Base-by-base conservation (phyloP, 192 early-diverging fungal species). In the Entomortierella parvispora region DNA sequence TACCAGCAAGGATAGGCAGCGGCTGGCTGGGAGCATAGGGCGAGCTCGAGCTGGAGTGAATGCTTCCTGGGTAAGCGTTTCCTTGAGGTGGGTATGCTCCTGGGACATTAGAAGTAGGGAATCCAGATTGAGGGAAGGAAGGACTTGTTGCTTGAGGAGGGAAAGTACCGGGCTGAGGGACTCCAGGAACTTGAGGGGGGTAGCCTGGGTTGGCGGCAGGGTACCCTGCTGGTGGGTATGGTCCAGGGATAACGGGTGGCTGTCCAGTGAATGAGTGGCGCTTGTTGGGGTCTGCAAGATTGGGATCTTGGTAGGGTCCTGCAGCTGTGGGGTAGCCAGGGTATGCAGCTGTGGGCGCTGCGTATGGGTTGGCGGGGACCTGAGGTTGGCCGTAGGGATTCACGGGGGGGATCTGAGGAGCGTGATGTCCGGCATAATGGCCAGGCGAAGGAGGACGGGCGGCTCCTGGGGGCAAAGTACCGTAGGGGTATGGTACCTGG, bases 401-500 rank as follows among this genome's bases (percentile, higher is more conserved):
- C 2, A 45, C 60, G 7, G 74, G 60, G 22, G 74, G 65, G 22
- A 77, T 20, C 3, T 68, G 65, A 48, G 74, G 74, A 1, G 74
- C 68, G 22, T 66, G 71, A 33, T 76, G 71, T 1, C 71, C 65
- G 1, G 43, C 65, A 58, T 62, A 76, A 31, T 65, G 71, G 18
- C 28, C 37, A n/a, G 71, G 71, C 5, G 71, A 76, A 6, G 67
- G 28, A 11, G 74, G 74, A 15, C 55, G 65, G 28, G 25, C 51
- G 26, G 46, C 74, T n/a, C 60, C 74, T 33, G 59, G 53, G 3
- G 65, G 43, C 25, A 75, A 26, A 12, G 71, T 75, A 22, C 65
- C 65, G 26, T 77, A 77, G n/a, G 65, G 74, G 28, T 77, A 77
- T 10, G 72, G 72, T 23, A 67, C 65, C 31, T 62, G 59, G 42